These are phyloP conservation scores for Boletus tomentosulus DNA, from an alignment of 768 basidiomycete genomes.

Conservation along the genomic window DNA sequence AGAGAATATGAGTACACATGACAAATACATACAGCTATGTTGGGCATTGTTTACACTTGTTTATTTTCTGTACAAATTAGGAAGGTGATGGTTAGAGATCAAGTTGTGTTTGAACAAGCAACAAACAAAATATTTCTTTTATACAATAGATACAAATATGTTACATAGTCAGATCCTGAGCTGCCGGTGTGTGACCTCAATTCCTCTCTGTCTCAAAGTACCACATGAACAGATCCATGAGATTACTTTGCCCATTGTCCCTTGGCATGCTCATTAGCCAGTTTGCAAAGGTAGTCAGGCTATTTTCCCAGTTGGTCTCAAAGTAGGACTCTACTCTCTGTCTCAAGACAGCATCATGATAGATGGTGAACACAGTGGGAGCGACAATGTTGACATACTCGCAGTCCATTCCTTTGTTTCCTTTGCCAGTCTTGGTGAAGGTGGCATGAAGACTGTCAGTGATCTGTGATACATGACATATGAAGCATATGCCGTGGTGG, in stretches of 20 bases:
- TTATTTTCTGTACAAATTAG: background rate
- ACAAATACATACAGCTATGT: background rate
- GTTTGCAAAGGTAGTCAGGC: background rate
- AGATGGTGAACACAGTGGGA: background rate
- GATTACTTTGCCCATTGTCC: background rate
- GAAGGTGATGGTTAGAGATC: conserved; percentile 1
- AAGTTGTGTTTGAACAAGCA: background rate
- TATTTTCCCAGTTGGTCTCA: background rate
- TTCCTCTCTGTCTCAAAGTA: background rate
- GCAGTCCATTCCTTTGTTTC: background rate
- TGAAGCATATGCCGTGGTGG: conserved; percentile 10
- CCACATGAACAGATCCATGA: conserved; percentile 8
- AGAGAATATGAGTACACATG: too few relatives aligned
- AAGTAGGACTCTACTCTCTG: background rate
- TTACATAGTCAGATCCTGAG: background rate
- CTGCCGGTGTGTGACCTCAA: too few relatives aligned
- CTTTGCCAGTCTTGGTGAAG: background rate
- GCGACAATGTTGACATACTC: background rate
- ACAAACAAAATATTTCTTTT: background rate
- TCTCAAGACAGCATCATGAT: background rate
- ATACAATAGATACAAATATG: background rate
- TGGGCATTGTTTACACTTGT: background rate
- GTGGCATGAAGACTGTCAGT: background rate
- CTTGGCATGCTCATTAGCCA: conserved; percentile 4
- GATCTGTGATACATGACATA: conserved; percentile 6